Evolutionary conservation across 352 stramenopile species (phyloP), one percentile per base, ranked within the genome.

Genomic region (Phytophthora pseudosyringae): DNA sequence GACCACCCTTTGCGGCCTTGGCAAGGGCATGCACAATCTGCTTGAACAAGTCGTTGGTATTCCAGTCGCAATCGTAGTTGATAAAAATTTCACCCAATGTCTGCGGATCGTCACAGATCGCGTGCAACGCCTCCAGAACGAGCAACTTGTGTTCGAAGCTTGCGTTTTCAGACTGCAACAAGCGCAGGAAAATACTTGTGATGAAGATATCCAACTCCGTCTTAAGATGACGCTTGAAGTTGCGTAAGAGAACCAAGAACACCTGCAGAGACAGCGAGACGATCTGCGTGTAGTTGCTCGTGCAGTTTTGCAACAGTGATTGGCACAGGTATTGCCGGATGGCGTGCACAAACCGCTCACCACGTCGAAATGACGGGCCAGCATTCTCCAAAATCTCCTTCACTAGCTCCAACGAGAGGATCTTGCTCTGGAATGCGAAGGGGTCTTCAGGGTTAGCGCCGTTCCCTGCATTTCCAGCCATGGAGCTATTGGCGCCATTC

Each of bases 41-140:
- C 71, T 98, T 97, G 85, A 99, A 99, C 32, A 99, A 76, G 71
- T 99, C 95, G 31, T 97, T 96, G 1, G 78, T 91, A 78, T 99
- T 94, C 75, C 98, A 97, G 73, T 99, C 98, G 66, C 97, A 99
- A 71, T 99, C 98, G 78, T 99, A 99, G 69, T 99, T 99, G 18
- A 99, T 78, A 67, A 99, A 99, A 44, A 99, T 94, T 69, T 99
- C 97, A 1, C 98, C 92, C 3, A 99, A 78, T 15, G 97, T 92
- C 38, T 89, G 72, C 32, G 96, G 86, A 75, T 99, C 97, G 40
- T 96, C 85, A 73, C 96, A 99, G 9, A 99, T 88, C 9, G 93
- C 89, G 45, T 94, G 88, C 18, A 99, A 86, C n/a, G 97, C 90
- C 76, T 99, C 95, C 3, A 99, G 80, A 28, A 99, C 97, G 5